phyloP scores from a whole-genome alignment of 257 asterid genomes.

The Fraxinus quadrangulata region DNA sequence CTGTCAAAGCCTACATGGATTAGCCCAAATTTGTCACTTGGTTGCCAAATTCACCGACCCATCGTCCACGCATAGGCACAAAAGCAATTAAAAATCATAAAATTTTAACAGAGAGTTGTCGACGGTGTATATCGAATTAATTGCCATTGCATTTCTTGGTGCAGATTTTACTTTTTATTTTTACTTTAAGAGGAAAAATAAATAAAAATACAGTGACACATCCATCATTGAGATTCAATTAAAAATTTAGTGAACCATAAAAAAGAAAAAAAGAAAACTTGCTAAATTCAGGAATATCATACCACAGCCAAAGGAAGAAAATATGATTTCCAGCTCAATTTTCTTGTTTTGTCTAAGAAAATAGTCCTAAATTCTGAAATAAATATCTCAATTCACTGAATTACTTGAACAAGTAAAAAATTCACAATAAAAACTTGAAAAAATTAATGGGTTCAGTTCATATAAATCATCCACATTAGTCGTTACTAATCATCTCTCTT shows the following conservation, averaged over 20 bases:
- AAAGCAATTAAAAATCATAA: not conserved
- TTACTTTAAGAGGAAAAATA: not conserved
- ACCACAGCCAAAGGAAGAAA: not conserved
- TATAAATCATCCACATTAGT: not conserved
- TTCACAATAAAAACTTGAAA: not conserved
- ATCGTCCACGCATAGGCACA: not conserved
- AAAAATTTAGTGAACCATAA: not conserved
- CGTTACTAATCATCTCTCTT: not conserved
- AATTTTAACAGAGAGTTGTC: not conserved
- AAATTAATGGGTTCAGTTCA: not conserved
- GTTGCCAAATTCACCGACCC: no score
- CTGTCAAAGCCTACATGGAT: constrained; percentile 34
- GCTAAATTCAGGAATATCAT: not conserved
- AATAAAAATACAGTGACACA: not conserved
- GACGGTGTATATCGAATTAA: not conserved
- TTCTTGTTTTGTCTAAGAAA: not conserved
- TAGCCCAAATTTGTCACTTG: not conserved
- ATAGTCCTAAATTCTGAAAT: not conserved
- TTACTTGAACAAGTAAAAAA: not conserved
- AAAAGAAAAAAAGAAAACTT: no score
- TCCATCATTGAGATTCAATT: not conserved
- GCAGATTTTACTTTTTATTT: not conserved
- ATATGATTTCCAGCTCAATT: not conserved
- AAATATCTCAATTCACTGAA: not conserved
- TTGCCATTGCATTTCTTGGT: no score